phyloP scores from a whole-genome alignment of 805 yeast species.

The Suhomyces sp. region DNA sequence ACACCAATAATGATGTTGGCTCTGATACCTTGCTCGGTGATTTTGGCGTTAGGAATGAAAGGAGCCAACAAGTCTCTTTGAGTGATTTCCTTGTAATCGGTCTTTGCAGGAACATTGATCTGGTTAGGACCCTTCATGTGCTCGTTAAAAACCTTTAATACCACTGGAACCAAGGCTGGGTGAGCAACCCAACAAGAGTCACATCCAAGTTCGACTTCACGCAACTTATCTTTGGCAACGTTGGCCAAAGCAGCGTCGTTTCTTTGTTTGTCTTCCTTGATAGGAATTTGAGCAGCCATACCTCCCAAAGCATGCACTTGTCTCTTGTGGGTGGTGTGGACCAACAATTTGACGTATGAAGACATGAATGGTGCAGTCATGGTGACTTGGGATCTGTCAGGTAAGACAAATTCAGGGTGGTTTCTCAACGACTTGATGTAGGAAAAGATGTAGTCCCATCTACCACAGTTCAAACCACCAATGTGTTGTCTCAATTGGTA shows the following conservation, averaged over 20 bases:
- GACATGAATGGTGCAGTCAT: constrained; percentile 83
- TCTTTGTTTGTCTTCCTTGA: constrained; percentile 63
- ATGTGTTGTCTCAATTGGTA: constrained; percentile 75
- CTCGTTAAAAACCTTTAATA: constrained; percentile 67
- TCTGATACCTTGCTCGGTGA: constrained; percentile 69
- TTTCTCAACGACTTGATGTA: constrained; percentile 74
- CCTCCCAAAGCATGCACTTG: constrained; percentile 89
- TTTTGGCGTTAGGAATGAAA: constrained; percentile 55
- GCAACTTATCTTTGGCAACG: constrained; percentile 69
- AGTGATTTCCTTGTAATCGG: constrained; percentile 52
- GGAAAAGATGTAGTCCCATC: constrained; percentile 87
- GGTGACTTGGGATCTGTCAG: constrained; percentile 77
- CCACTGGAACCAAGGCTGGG: constrained; percentile 75
- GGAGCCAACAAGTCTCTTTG: constrained; percentile 64
- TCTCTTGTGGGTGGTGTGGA: constrained; percentile 71
- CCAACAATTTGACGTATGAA: constrained; percentile 69
- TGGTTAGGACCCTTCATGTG: constrained; percentile 85
- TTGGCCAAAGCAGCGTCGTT: constrained; percentile 68
- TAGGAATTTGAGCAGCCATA: constrained; percentile 86
- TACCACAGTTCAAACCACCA: constrained; percentile 80
- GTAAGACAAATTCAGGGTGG: constrained; percentile 62
- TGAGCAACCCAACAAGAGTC: constrained; percentile 92
- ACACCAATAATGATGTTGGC: constrained; percentile 73
- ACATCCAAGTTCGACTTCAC: constrained; percentile 77
- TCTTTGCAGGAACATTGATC: constrained; percentile 50